Evolutionary conservation across 257 asterid genomes (phyloP), one percentile per base, ranked within the genome.

Genomic region (Solanum gandarillasii): DNA sequence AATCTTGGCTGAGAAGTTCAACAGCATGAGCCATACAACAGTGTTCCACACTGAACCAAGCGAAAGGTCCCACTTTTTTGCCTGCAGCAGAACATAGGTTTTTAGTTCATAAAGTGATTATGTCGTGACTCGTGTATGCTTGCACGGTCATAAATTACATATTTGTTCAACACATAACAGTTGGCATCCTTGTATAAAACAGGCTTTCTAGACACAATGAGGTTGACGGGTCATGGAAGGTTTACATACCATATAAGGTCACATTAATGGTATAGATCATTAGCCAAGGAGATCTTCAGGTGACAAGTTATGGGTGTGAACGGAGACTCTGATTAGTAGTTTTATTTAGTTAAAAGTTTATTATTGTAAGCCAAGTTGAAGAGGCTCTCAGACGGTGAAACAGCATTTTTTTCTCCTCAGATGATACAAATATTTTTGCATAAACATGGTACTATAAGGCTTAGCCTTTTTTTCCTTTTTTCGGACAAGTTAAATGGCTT

Each of bases 1-100:
- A 65, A 94, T 94, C 94, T 94, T 91, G 73, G 91, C 89, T 74
- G 94, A 92, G 88, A 95, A 94, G 90, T 94, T 93, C 90, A 94
- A 73, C 29, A 95, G 93, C 94, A 95, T 94, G 90, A 94, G 90
- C 95, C 98, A 93, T 25, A 95, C 97, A 12, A 95, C 90, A 2
- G 97, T 88, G 67, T 94, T 95, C 98, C 98, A 94, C 39, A 94
- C 72, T 46, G 93, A 92, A 6, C 93, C 93, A 4, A 90, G 87
- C 5, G 98, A 94, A n/a, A 94, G 90, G 68, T 94, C 94, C 98
- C 98, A 94, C 86, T 89, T 89, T 87, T 91, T 89, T 18, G 83
- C 96, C 98, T 94, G 92, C 85, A 25, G 82, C 74, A 32, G 83
- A 35, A 84, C 39, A 41, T 1, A 78, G 85, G 31, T 0, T 36